Evolutionary conservation across 129 eudicot species (phyloP).

Genomic region (Pseudognaphalium luteoalbum): DNA sequence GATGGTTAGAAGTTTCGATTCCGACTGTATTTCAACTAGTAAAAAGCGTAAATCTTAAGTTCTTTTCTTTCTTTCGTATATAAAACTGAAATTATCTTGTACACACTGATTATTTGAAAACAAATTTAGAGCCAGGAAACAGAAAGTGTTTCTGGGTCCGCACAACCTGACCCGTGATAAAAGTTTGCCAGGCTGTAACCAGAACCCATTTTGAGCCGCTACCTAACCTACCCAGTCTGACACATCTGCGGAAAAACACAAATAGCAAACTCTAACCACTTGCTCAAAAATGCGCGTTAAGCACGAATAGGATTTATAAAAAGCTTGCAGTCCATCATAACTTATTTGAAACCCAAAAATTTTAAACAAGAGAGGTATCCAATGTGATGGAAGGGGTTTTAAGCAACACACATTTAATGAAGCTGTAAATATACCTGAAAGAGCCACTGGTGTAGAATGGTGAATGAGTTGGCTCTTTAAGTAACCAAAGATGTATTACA

Average conservation of each 20-base stretch:
- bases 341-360: not conserved
- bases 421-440: conserved; percentile 24
- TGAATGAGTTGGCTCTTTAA: not conserved
- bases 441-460: conserved; percentile 14
- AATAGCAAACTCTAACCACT: not conserved
- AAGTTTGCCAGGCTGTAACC: not conserved
- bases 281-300: not conserved
- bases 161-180: not conserved
- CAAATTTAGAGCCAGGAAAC: not conserved
- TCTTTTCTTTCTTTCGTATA: not conserved
- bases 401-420: not conserved
- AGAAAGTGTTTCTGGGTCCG: not conserved
- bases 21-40: not conserved
- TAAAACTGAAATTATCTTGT: not conserved
- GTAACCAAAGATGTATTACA: conserved; percentile 2
- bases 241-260: not conserved
- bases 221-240: not conserved
- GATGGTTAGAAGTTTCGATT: no score
- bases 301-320: not conserved
- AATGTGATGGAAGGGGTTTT: not conserved
- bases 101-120: not conserved
- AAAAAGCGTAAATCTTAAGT: not conserved
- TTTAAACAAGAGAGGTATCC: not conserved
- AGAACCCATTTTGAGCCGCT: not conserved
- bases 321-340: not conserved